Evolutionary conservation across 495 filamentous ascomycete genomes (phyloP), one percentile per base, ranked within the genome.

Genomic region (Pseudomonodictys pantanalensis): DNA sequence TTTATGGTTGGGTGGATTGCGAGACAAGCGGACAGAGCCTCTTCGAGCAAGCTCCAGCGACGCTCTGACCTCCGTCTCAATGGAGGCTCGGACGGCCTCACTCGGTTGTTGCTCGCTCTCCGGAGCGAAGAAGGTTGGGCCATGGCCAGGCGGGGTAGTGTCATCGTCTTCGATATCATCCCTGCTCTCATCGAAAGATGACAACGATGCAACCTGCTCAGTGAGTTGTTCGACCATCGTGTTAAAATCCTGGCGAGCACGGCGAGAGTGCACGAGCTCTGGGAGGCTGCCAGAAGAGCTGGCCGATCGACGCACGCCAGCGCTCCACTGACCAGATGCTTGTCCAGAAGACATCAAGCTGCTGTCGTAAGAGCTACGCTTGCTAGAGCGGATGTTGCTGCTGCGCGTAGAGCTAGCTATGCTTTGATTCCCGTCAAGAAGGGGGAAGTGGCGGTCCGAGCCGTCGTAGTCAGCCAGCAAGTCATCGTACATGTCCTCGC

Each of bases 291-390:
- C 74, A n/a, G 78, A 73, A 0, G 83, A 86, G 23, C 78, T 75
- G 0, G 78, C 77, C 9, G 81, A 84, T 58, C 80, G 81, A 29
- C 79, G 79, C 18, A 75, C 73, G 49, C 79, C 75, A 7, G 78
- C 79, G 71, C 50, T 78, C 61, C 61, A 64, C 2, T 43, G 42
- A 70, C 50, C 46, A 6, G 65, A 68, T 12, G 30, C 49, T 23
- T 43, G 49, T n/a, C 55, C 60, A 24, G 47, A 48, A 12, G 77
- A 81, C 53, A 78, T 64, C 42, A 81, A 76, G 32, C 82, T 71
- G 65, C 80, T 83, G 60, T 83, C 81, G 49, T 82, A 77, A 25
- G 81, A 83, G 64, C 78, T 81, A 60, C 76, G 79, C 51, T 82
- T 83, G 75, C 81, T 84, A 44, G 81, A 79, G 5, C 76, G 80